Conservation (phyloP, 352 stramenopile genomes). For the Phytopythium litorale region DNA sequence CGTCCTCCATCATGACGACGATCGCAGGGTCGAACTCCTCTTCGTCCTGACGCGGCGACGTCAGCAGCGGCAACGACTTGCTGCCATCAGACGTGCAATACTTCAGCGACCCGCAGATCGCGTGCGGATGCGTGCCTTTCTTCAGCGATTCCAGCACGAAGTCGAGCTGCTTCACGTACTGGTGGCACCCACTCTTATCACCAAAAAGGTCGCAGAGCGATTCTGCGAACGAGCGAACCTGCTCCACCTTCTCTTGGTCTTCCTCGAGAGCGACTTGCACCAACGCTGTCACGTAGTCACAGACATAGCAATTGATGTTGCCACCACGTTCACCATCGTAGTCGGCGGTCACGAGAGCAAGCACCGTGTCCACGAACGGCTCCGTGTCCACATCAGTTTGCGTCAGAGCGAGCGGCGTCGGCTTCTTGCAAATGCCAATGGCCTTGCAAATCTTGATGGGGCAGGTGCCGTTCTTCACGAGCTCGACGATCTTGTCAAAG, state of each 20-base stretch:
- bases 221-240: conserved; percentile 25
- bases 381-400: conserved; percentile 7
- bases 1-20: conserved; percentile 29
- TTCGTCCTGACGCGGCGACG: conserved; percentile 8
- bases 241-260: conserved; percentile 19
- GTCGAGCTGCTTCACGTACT: conserved; percentile 30
- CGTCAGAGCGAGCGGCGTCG: background rate
- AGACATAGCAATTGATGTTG: conserved; percentile 44
- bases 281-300: conserved; percentile 31
- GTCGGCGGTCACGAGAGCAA: conserved; percentile 9
- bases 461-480: conserved; percentile 28
- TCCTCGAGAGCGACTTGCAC: conserved; percentile 25
- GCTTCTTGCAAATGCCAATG: conserved; percentile 25
- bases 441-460: conserved; percentile 30
- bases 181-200: conserved; percentile 21
- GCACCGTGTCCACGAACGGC: conserved; percentile 12
- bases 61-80: background rate
- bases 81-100: conserved; percentile 18
- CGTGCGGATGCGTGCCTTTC: conserved; percentile 26
- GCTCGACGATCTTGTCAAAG: conserved; percentile 43
- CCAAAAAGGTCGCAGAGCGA: conserved; percentile 29
- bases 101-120: conserved; percentile 29
- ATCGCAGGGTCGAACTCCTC: conserved; percentile 21
- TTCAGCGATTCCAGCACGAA: conserved; percentile 32
- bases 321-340: conserved; percentile 1